Evolutionary conservation across 768 basidiomycete genomes (phyloP).

Genomic region (Artomyces pyxidatus): DNA sequence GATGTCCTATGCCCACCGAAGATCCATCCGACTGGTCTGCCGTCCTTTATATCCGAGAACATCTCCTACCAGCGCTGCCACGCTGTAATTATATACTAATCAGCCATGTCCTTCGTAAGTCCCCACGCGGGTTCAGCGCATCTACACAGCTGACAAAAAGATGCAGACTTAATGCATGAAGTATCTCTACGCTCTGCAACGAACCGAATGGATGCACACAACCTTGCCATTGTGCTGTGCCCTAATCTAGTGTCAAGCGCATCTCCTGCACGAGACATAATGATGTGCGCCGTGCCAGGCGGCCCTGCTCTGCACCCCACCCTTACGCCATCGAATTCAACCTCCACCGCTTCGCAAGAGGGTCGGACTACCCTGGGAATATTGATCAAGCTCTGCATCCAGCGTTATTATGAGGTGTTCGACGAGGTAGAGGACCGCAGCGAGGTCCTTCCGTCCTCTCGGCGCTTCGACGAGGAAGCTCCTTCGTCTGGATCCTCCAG

Average conservation of each 20-base stretch:
- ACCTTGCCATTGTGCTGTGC: conserved; percentile 69
- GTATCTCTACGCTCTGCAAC: conserved; percentile 56
- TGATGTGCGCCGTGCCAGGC: conserved; percentile 60
- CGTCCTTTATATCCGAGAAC: conserved; percentile 61
- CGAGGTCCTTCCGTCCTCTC: conserved; percentile 39
- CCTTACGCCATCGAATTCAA: conserved; percentile 16
- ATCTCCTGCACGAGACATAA: conserved; percentile 62
- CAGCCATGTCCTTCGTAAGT: conserved; percentile 38
- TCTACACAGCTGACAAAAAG: too few relatives aligned
- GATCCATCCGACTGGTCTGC: conserved; percentile 49
- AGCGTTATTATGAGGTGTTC: conserved; percentile 79
- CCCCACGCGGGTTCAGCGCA: too few relatives aligned
- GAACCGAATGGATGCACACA: conserved; percentile 80
- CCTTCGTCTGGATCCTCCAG: conserved; percentile 4
- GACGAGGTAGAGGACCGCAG: conserved; percentile 70
- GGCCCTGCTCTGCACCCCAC: conserved; percentile 32
- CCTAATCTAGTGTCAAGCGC: conserved; percentile 73
- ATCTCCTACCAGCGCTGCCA: conserved; percentile 56
- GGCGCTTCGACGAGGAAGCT: conserved; percentile 11
- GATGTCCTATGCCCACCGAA: conserved; percentile 53
- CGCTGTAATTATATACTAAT: conserved; percentile 69
- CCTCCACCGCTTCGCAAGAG: conserved; percentile 25
- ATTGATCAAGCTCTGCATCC: conserved; percentile 70
- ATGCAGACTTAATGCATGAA: conserved; percentile 69
- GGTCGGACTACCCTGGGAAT: conserved; percentile 59